Evolutionary conservation across 2,329 filamentous ascomycete species (phyloP), one percentile per base, ranked within the genome.

Genomic region (Colletotrichum brevisporum): DNA sequence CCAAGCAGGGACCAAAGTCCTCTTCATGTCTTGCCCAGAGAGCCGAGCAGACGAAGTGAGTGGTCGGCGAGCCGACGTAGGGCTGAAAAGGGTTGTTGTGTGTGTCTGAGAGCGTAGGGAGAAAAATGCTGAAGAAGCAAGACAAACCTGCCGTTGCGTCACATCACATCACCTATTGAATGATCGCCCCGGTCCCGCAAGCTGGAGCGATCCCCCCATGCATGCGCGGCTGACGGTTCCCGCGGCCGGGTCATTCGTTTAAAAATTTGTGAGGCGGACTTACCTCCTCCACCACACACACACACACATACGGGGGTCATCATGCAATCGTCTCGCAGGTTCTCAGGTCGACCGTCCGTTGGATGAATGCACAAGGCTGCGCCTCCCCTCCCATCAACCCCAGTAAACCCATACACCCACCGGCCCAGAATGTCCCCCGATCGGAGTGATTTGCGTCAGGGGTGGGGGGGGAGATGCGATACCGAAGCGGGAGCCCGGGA

Each of bases 21-120:
- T 10, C 3, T 4, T 53, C 51, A 27, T 56, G 31, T 67, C 57
- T 62, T 31, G 58, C 27, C 4, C 18, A 4, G 39, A 13, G 47
- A 21, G 9, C n/a, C 18, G 47, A 18, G 16, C 16, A 15, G 47
- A 43, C 26, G 26, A 31, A 12, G 54, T 48, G 50, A 69, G 18
- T 60, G 66, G 62, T 50, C 27, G 39, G 43, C n/a, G 41, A 58
- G 61, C 51, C 45, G 47, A 66, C 56, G 51, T 56, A 57, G 45
- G 56, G 67, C 67, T 69, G 67, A 67, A 53, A 47, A 16, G 54
- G 54, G 18, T 15, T 18, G 45, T 24, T 3, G 24, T 13, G 15
- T 1, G 16, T 18, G 18, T n/a, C 5, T 18, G 48, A 8, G 16
- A 54, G 15, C n/a, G 15, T 13, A 57, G 45, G 21, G 24, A 24